Evolutionary conservation across 2,329 filamentous ascomycete genomes (phyloP).

Genomic region (Myrmaecium sp.): DNA sequence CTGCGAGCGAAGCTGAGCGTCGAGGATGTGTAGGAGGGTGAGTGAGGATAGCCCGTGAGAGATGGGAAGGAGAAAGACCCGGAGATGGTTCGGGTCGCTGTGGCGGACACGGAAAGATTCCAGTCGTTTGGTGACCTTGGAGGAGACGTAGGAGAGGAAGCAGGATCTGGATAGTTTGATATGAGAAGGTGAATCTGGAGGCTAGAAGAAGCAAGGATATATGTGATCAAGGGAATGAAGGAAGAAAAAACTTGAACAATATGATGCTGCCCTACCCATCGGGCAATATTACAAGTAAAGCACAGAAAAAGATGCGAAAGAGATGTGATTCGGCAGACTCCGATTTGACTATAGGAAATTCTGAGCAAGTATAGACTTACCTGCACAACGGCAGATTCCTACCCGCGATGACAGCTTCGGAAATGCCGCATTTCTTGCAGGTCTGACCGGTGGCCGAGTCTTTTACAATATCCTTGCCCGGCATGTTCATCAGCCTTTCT

Average conservation of each 20-base stretch:
- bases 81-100: conserved; percentile 25
- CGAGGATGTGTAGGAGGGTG: conserved; percentile 58
- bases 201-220: background rate
- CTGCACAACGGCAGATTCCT: conserved; percentile 44
- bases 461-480: conserved; percentile 12
- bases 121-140: conserved; percentile 67
- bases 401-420: conserved; percentile 34
- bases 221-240: too few species aligned
- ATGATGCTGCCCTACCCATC: too few species aligned
- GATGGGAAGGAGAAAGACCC: conserved; percentile 56
- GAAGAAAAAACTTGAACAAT: too few species aligned
- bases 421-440: conserved; percentile 41
- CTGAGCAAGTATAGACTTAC: conserved; percentile 19
- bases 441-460: conserved; percentile 9
- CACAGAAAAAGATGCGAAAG: too few species aligned
- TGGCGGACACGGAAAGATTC: conserved; percentile 43
- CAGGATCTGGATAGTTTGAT: conserved; percentile 42
- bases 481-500: too few species aligned
- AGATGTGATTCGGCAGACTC: too few species aligned
- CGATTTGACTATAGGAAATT: conserved; percentile 1
- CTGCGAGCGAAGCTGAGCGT: conserved; percentile 51
- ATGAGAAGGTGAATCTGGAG: too few species aligned
- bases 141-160: conserved; percentile 59
- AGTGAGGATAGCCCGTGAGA: conserved; percentile 73
- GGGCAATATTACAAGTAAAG: too few species aligned